Base-by-base conservation (phyloP, 2,329 filamentous ascomycete genomes). In the Epichloe typhina region DNA sequence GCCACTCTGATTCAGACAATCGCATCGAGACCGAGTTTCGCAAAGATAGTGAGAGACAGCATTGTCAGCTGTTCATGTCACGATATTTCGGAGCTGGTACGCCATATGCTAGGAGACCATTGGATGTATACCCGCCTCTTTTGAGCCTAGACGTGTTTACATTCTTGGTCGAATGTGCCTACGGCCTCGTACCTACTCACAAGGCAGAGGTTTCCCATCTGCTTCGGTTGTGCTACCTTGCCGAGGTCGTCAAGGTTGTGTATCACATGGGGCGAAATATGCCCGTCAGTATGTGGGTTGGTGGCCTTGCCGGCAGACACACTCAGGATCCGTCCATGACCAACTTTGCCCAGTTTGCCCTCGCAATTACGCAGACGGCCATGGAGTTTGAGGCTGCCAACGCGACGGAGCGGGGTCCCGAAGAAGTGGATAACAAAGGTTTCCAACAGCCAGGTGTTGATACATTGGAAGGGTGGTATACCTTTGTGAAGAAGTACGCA, bases 241-340 rank as follows among this genome's bases (percentile, higher is more conserved):
- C 88, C 3, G 93, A 98, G 67, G 81, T 98, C 52, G 81, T 94
- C 53, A 94, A 95, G 68, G 82, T 89, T 5, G 76, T 88, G 15
- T 75, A 74, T 54, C 72, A 79, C 59, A 72, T 81, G 63, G 72
- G 73, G 23, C 73, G 72, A 46, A 79, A 79, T 59, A 73, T 80
- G 45, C 70, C 76, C 0, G 62, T 69, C 3, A 66, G 69, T 5
- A 68, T 65, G 49, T 82, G 75, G 72, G 61, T 77, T 11, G 66
- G 69, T 26, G 66, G 66, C 42, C 66, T 78, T 49, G 61, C 68
- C 50, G 68, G 68, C 51, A 65, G 68, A 15, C 64, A 70, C 31
- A 64, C 64, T 0, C 65, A 71, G 53, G 71, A 78, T 50, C 66
- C 70, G 1, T 68, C 68, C 9, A 70, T 80, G 53, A 69, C 70